phyloP scores from a whole-genome alignment of 306 rosid genomes.

The Cicer pinnatifidum region DNA sequence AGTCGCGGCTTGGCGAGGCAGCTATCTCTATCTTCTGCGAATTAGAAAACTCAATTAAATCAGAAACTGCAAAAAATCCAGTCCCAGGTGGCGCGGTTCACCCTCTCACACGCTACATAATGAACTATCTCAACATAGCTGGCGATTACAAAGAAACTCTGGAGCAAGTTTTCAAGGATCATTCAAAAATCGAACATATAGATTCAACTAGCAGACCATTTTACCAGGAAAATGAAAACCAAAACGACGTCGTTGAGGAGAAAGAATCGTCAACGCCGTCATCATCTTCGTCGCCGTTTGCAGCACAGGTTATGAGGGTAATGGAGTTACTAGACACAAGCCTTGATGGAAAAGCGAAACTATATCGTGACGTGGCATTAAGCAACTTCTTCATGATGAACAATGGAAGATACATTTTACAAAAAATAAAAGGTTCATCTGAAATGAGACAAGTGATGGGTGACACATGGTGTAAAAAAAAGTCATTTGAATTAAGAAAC shows the following conservation, averaged over 20 bases:
- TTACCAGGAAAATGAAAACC: not conserved
- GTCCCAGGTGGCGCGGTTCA: conserved; percentile 62
- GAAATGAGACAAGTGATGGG: conserved; percentile 75
- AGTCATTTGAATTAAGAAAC: conserved; percentile 64
- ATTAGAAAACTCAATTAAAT: conserved; percentile 49
- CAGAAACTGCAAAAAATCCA: conserved; percentile 44
- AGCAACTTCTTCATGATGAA: conserved; percentile 86
- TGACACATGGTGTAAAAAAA: conserved; percentile 73
- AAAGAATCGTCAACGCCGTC: conserved; percentile 44
- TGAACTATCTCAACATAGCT: conserved; percentile 53
- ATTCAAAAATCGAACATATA: conserved; percentile 50
- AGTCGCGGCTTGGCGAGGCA: conserved; percentile 54
- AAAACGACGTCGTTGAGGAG: not conserved
- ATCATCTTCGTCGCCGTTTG: conserved; percentile 49
- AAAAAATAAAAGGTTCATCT: conserved; percentile 67
- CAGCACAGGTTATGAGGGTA: conserved; percentile 52
- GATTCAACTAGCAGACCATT: conserved; percentile 54
- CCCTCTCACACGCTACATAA: conserved; percentile 55
- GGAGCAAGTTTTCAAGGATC: conserved; percentile 58
- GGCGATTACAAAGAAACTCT: conserved; percentile 57
- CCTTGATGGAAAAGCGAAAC: conserved; percentile 62
- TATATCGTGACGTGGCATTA: conserved; percentile 66
- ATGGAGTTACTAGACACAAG: conserved; percentile 71
- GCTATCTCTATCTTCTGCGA: conserved; percentile 49
- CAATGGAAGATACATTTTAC: conserved; percentile 86